Percentiles rank a stretch among this genome's conserved stretches.
Conservation (phyloP, 441 rosid genomes). For the Eruca vesicaria region DNA sequence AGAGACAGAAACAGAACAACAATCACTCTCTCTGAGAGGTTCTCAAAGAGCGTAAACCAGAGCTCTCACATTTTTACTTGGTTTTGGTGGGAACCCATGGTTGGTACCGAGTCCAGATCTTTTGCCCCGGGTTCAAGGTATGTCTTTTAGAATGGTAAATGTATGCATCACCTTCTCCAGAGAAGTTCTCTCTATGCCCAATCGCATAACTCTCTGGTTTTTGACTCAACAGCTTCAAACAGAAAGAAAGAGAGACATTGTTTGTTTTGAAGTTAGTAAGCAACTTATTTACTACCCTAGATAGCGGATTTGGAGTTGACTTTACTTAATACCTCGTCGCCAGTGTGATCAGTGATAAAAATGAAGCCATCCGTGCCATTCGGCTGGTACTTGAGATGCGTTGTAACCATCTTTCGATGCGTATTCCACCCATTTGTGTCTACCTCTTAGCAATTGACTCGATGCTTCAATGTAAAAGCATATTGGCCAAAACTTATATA, state of each 20-base stretch:
- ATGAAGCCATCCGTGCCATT: constrained; percentile 99
- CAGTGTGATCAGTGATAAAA: constrained; percentile 89
- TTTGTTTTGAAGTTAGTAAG: neutral
- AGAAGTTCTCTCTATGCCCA: constrained; percentile 89
- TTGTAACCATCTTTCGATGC: constrained; percentile 83
- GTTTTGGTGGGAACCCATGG: constrained; percentile 84
- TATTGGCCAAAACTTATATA: neutral
- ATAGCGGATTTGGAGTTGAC: neutral
- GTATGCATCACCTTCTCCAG: constrained; percentile 82
- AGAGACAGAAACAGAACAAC: constrained; percentile 18
- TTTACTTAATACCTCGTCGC: constrained; percentile 67
- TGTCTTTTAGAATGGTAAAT: constrained; percentile 97
- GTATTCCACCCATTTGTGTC: constrained; percentile 96
- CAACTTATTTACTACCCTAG: neutral
- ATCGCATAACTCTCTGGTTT: constrained; percentile 84
- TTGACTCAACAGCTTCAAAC: constrained; percentile 81
- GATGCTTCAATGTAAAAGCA: neutral
- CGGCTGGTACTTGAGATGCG: constrained; percentile 98
- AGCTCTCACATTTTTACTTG: constrained; percentile 31
- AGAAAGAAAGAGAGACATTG: neutral
- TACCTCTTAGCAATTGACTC: constrained; percentile 48
- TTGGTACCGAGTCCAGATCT: constrained; percentile 92
- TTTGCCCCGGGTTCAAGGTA: constrained; percentile 82
- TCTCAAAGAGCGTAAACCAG: constrained; percentile 4
- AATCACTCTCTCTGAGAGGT: constrained; percentile 14